Base-by-base conservation (phyloP, 495 filamentous ascomycete species). In the Tuber melanosporum region DNA sequence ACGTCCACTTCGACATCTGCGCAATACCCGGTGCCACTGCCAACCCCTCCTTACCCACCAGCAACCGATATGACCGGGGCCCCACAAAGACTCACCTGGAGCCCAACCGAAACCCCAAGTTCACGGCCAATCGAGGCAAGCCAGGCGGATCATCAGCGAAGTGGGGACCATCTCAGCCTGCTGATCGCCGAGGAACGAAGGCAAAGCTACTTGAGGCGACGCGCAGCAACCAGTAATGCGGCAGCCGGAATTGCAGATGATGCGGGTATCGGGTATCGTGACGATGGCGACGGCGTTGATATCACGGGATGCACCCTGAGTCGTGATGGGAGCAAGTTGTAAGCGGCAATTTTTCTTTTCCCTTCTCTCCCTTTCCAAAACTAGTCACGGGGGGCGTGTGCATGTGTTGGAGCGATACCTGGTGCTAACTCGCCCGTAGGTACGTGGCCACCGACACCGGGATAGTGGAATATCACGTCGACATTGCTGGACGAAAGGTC, bases 271-370 rank as follows among this genome's bases (percentile, higher is more conserved):
- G 73, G 77, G 8, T 71, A 80, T 72, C 77, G 78, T 20, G 80
- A 74, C 39, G 79, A 75, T 36, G 79, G 76, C 19, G 82, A 83
- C 19, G 82, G 79, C 19, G 79, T 83, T 12, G 82, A 83, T 78
- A 83, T 83, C 52, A 83, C 82, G 20, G 82, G 82, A 36, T 83
- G 82, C 39, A 83, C 82, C 10, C 43, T 83, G 39, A 83, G 80
- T 44, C 75, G 75, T 73, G 78, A 83, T 73, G 82, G 82, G n/a
- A 82, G 77, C n/a, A 83, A 82, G 45, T 57, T 83, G 82, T 83
- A 72, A 77, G 82, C 78, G 47, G 49, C 8, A 39, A 32, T 46
- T 57, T 26, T 17, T 14, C 9, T 10, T 19, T 49, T 49, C 4
- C 39, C 15, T 32, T 32, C 45, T 49, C 12, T 62, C 26, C 57